These are phyloP conservation scores for Glaciozyma antarctica DNA, from an alignment of 768 basidiomycete species.

Conservation along the genomic window DNA sequence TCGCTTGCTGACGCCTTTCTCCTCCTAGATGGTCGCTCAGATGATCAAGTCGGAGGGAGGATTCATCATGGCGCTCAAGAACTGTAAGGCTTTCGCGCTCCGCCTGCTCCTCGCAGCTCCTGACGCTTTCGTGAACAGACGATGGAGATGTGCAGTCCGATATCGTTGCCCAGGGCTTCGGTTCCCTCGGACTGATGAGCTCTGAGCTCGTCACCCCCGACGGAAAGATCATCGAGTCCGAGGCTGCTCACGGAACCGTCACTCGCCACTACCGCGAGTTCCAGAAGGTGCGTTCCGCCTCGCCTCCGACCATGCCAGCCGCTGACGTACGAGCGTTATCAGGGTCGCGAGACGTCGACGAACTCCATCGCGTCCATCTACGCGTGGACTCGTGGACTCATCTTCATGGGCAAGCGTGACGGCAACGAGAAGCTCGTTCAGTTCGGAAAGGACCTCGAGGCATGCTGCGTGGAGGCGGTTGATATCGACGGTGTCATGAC, in stretches of 20 bases:
- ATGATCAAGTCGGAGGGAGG: constrained; percentile 93
- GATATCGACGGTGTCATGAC: constrained; percentile 88
- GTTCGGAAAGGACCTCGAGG: constrained; percentile 75
- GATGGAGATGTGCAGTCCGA: constrained; percentile 60
- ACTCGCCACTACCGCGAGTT: constrained; percentile 86
- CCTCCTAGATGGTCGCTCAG: constrained; percentile 77
- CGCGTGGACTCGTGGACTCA: constrained; percentile 91
- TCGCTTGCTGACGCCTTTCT: background rate
- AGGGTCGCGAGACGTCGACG: constrained; percentile 87
- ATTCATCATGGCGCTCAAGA: constrained; percentile 66
- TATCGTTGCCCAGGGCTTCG: constrained; percentile 91
- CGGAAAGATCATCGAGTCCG: constrained; percentile 81
- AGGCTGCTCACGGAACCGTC: constrained; percentile 77
- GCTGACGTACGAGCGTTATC: background rate
- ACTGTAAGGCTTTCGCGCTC: constrained; percentile 45
- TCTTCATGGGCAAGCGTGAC: constrained; percentile 88
- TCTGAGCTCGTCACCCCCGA: constrained; percentile 80
- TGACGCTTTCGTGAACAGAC: constrained; percentile 33
- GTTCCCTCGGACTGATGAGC: constrained; percentile 96
- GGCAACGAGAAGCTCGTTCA: constrained; percentile 59
- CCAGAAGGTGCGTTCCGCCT: constrained; percentile 52
- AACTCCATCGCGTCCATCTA: constrained; percentile 99
- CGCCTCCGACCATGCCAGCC: background rate
- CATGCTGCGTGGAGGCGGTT: constrained; percentile 80
- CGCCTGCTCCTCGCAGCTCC: background rate